A percentile compares a stretch with the other conserved stretches of the same genome.
phyloP scores from a whole-genome alignment of 148 eudicot species.

The Cornus florida region DNA sequence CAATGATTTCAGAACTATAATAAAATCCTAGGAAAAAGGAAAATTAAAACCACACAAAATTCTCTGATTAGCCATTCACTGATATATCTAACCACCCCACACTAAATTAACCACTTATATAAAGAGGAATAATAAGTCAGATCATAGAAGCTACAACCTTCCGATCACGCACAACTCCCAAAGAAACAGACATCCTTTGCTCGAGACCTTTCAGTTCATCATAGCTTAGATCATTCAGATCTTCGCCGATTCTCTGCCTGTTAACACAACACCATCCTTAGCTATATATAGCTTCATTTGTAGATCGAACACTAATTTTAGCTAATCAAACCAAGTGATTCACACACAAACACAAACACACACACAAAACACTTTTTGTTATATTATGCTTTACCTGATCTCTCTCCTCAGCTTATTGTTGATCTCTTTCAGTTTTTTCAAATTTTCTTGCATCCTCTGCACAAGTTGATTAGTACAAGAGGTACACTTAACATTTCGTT shows the following conservation, averaged over 20 bases:
- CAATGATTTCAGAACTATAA: too few species aligned
- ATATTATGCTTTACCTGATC: slow-evolving; percentile 26
- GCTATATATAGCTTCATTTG: not conserved
- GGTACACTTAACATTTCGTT: not conserved
- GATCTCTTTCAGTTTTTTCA: slow-evolving; percentile 42
- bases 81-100: too few species aligned
- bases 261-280: not conserved
- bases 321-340: too few species aligned
- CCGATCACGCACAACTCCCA: slow-evolving; percentile 34
- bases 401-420: slow-evolving; percentile 38
- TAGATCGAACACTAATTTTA: too few species aligned
- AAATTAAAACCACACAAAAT: too few species aligned
- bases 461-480: not conserved
- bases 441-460: slow-evolving; percentile 56
- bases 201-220: slow-evolving; percentile 41
- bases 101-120: too few species aligned
- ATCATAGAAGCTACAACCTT: slow-evolving; percentile 34
- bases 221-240: slow-evolving; percentile 35
- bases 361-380: not conserved
- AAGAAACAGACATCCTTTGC: slow-evolving; percentile 40
- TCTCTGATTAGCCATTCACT: too few species aligned
- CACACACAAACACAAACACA: too few species aligned
- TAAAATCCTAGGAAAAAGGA: too few species aligned
- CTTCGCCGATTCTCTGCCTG: slow-evolving; percentile 61
- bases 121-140: too few species aligned